phyloP scores from a whole-genome alignment of 1,284 basidiomycete species.

The Trichosporon sp. region DNA sequence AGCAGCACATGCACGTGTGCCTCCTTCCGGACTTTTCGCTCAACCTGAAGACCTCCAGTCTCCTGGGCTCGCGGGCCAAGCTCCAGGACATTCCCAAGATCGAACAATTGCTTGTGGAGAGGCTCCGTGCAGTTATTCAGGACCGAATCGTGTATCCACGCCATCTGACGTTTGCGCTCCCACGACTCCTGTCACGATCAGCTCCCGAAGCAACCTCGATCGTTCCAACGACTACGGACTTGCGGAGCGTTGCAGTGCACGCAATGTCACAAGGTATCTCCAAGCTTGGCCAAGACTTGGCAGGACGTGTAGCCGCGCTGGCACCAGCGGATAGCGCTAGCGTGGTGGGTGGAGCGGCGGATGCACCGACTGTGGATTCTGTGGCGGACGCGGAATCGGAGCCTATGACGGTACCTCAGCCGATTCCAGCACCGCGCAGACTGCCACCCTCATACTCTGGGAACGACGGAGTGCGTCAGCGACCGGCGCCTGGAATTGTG shows the following conservation, averaged over 20 bases:
- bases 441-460: not conserved
- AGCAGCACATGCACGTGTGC: constrained; percentile 52
- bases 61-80: constrained; percentile 57
- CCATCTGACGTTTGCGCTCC: constrained; percentile 51
- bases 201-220: constrained; percentile 7
- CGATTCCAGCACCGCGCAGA: not conserved
- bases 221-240: constrained; percentile 12
- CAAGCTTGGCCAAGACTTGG: constrained; percentile 15
- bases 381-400: not conserved
- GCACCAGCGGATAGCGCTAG: constrained; percentile 15
- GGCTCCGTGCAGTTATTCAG: constrained; percentile 53
- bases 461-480: not conserved
- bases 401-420: not conserved
- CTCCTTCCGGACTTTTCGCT: constrained; percentile 58
- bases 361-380: not conserved
- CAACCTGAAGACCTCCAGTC: constrained; percentile 53
- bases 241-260: constrained; percentile 11
- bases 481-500: not conserved
- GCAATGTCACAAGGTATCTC: constrained; percentile 15
- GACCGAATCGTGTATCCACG: constrained; percentile 55
- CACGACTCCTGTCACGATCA: constrained; percentile 41
- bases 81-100: constrained; percentile 60
- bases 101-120: constrained; percentile 55
- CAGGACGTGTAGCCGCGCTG: constrained; percentile 11
- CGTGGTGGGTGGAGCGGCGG: constrained; percentile 3